phyloP scores from a whole-genome alignment of 495 filamentous ascomycete genomes.

The Penicillium canescens region DNA sequence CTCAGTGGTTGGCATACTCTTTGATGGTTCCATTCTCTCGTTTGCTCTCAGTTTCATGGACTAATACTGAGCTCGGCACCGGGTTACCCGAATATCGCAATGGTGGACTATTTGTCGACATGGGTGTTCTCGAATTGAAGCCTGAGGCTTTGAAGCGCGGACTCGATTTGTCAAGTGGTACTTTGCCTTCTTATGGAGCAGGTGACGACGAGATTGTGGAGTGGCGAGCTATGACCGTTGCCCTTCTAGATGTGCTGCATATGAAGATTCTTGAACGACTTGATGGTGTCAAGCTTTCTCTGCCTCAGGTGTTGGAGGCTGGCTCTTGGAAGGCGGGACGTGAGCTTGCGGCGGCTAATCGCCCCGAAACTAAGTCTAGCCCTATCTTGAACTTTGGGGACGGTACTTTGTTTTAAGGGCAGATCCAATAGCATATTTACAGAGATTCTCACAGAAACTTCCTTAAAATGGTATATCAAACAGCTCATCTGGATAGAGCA shows the following conservation, averaged over 20 bases:
- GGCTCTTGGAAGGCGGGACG: constrained; percentile 70
- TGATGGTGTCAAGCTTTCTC: constrained; percentile 59
- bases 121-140: constrained; percentile 79
- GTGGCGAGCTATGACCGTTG: constrained; percentile 81
- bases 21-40: constrained; percentile 85
- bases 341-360: constrained; percentile 39
- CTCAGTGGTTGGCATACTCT: constrained; percentile 88
- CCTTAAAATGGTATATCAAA: too few relatives aligned
- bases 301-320: constrained; percentile 83
- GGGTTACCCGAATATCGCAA: constrained; percentile 88
- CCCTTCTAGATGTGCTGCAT: constrained; percentile 77
- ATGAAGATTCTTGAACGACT: constrained; percentile 58
- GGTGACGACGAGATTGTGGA: constrained; percentile 86
- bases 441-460: too few relatives aligned
- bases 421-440: too few relatives aligned
- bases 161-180: constrained; percentile 51
- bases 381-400: constrained; percentile 47
- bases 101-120: constrained; percentile 80
- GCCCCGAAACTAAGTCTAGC: constrained; percentile 43
- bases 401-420: constrained; percentile 40
- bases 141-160: constrained; percentile 57
- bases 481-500: too few relatives aligned
- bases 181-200: constrained; percentile 73
- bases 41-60: constrained; percentile 73
- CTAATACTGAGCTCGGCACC: constrained; percentile 74